Percentiles rank a stretch among this genome's conserved stretches.
Evolutionary conservation across 495 filamentous ascomycete species (phyloP).

Genomic region (Wilcoxina mikolae): DNA sequence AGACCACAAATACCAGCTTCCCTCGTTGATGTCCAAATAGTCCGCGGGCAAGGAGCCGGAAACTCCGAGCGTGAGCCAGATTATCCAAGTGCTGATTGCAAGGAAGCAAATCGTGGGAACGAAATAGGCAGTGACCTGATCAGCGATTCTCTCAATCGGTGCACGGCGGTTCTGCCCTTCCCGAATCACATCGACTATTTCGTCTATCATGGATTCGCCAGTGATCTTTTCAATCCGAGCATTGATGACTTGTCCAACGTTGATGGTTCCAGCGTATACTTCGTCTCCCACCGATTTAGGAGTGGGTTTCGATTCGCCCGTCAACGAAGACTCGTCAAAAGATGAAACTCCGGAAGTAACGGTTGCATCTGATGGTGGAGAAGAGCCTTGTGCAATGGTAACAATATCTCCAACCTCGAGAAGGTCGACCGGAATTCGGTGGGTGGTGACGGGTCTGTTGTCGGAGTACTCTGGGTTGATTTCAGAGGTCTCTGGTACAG

Average conservation of each 20-base stretch:
- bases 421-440: constrained; percentile 49
- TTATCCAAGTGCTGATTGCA: constrained; percentile 66
- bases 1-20: constrained; percentile 76
- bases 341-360: constrained; percentile 48
- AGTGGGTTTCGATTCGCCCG: constrained; percentile 70
- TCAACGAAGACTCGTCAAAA: constrained; percentile 84
- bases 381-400: constrained; percentile 58
- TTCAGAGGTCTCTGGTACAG: background rate
- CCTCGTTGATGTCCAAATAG: constrained; percentile 50
- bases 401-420: constrained; percentile 75
- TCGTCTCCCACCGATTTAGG: constrained; percentile 54
- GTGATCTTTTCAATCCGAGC: constrained; percentile 53
- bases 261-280: constrained; percentile 77
- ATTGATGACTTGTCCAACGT: constrained; percentile 55
- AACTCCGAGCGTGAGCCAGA: constrained; percentile 65
- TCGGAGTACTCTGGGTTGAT: constrained; percentile 12
- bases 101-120: constrained; percentile 72
- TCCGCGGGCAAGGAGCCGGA: constrained; percentile 49
- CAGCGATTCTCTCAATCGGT: constrained; percentile 73
- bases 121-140: constrained; percentile 73
- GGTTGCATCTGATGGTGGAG: constrained; percentile 71
- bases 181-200: constrained; percentile 76
- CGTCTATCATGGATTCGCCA: constrained; percentile 78
- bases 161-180: constrained; percentile 82
- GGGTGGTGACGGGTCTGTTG: constrained; percentile 23